Conservation (phyloP, 371 early-diverging fungal species). For the Mortierella sp. region DNA sequence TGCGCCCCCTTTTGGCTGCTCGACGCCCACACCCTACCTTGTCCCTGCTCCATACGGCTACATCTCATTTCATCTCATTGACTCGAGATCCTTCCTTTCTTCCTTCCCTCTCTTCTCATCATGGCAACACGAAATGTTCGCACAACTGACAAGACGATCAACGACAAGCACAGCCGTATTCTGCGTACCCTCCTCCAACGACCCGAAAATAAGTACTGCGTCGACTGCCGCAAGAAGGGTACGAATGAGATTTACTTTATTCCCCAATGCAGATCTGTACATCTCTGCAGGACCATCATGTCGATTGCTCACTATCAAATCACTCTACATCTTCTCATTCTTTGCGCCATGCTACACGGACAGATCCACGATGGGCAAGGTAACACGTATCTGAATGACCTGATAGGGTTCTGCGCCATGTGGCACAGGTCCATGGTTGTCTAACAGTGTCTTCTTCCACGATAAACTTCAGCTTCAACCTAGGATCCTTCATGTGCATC, state of each 20-base stretch:
- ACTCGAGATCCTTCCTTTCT: too few species aligned
- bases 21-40: too few species aligned
- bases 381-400: neutral
- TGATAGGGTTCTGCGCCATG: neutral
- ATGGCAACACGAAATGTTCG: slow-evolving; percentile 84
- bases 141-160: slow-evolving; percentile 77
- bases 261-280: too few species aligned
- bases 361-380: slow-evolving; percentile 89
- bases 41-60: too few species aligned
- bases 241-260: slow-evolving; percentile 2
- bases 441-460: too few species aligned
- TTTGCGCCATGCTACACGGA: too few species aligned
- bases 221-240: slow-evolving; percentile 87
- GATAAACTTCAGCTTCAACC: slow-evolving; percentile 71
- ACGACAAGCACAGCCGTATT: slow-evolving; percentile 76
- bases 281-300: too few species aligned
- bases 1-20: too few species aligned
- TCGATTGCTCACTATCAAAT: too few species aligned
- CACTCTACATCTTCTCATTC: too few species aligned
- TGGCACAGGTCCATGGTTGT: neutral
- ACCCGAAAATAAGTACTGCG: slow-evolving; percentile 81
- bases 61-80: too few species aligned
- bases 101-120: neutral
- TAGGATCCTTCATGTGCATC: slow-evolving; percentile 89
- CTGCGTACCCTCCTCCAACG: slow-evolving; percentile 77